Base-by-base conservation (phyloP, 2,329 filamentous ascomycete species). In the Aspergillus versicolor region DNA sequence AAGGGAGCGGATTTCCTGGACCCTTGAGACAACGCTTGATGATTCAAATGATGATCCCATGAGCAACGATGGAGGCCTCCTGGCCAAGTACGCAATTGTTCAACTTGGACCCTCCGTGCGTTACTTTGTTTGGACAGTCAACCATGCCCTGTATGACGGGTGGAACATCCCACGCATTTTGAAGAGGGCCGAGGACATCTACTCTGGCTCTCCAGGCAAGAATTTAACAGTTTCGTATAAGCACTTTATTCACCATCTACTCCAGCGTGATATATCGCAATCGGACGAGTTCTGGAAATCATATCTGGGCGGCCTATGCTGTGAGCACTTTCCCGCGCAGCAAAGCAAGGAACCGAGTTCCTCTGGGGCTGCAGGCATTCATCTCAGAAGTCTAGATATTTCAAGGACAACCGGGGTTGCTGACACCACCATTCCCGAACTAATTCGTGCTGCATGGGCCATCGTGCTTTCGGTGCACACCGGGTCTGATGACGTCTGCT, bases 101-200 rank as follows among this genome's bases (percentile, higher is more conserved):
- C 58, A 68, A 22, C 60, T 70, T 3, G 58, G 47, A 17, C 44
- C 65, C 1, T 61, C 65, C 12, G 53, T 54, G 37, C 61, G 62
- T 2, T 75, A 79, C 60, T 77, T 83, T 17, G 72, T 81, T 3
- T 79, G 79, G 70, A 79, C 78, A 0, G 75, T 81, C 50, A 81
- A 83, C 56, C 81, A 83, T 52, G 79, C 79, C 5, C 68, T 83
- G 1, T 83, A 82, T 58, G 81, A 83, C 66, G 81, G 80, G 9
- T 79, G 73, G 75, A 77, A 73, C 44, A 64, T 76, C 50, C 68
- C 72, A 3, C 63, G 75, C 13, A 67, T 77, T 24, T 67, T 76
- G 44, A 64, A 68, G 15, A 70, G 69, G 54, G 69, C 78, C 3
- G 69, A 75, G 41, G 66, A 73, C 24, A 70, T 73, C 17, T 76